These are phyloP conservation scores for Aspergillus taichungensis DNA, from an alignment of 495 filamentous ascomycete genomes.

Conservation along the genomic window DNA sequence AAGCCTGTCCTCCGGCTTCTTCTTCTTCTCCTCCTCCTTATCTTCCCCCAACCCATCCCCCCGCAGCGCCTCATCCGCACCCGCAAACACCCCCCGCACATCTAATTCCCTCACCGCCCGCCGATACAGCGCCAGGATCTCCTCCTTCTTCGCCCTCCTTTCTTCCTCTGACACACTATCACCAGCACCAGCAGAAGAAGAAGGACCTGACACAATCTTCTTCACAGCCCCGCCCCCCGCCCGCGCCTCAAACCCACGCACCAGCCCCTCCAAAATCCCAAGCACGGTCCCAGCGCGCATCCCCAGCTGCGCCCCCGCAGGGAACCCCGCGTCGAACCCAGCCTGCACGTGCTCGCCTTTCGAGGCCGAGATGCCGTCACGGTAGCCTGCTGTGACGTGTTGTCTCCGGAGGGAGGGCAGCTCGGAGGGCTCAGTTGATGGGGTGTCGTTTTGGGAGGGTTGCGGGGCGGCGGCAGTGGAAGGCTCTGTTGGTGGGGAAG, in stretches of 20 bases:
- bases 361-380: conserved; percentile 67
- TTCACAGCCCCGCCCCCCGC: conserved; percentile 17
- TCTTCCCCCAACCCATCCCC: conserved; percentile 8
- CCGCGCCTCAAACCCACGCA: conserved; percentile 27
- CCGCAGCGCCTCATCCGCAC: conserved; percentile 45
- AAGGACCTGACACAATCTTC: conserved; percentile 13
- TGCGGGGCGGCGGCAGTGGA: background rate
- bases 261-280: conserved; percentile 61
- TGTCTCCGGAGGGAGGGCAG: conserved; percentile 63
- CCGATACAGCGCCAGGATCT: conserved; percentile 34
- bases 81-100: conserved; percentile 54
- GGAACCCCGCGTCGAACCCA: conserved; percentile 85
- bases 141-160: conserved; percentile 19
- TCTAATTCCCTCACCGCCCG: conserved; percentile 52
- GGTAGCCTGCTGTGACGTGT: conserved; percentile 82
- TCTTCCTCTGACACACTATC: conserved; percentile 8
- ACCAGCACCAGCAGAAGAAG: background rate
- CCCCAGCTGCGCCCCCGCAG: conserved; percentile 70
- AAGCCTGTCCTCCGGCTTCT: conserved; percentile 18
- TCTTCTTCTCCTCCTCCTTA: conserved; percentile 22
- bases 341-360: conserved; percentile 64
- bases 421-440: conserved; percentile 48
- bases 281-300: conserved; percentile 59
- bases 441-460: background rate
- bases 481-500: conserved; percentile 23